These are phyloP conservation scores for Solanum appendiculatum DNA, from an alignment of 257 asterid genomes.

Conservation along the genomic window DNA sequence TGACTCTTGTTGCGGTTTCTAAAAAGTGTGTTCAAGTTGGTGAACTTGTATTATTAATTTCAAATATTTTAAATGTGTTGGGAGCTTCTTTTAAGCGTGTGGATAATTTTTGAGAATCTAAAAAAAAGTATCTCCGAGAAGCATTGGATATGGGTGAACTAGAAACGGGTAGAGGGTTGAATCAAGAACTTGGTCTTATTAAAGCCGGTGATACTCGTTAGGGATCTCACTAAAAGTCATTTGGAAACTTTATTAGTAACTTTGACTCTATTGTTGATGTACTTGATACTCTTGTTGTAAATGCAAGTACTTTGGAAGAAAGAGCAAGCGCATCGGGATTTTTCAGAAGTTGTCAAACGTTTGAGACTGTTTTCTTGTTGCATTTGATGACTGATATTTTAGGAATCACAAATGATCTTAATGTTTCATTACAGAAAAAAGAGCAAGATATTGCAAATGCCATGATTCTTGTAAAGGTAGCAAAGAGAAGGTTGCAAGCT, in stretches of 20 bases:
- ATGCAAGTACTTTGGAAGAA: not conserved
- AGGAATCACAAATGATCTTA: not conserved
- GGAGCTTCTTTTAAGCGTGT: not conserved
- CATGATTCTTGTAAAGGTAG: not conserved
- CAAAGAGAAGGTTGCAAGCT: not conserved
- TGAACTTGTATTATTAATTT: not conserved
- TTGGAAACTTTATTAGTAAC: not conserved
- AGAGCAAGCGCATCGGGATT: not conserved
- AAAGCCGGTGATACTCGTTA: not conserved
- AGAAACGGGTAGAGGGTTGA: not conserved
- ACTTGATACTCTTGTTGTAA: not conserved
- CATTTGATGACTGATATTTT: not conserved
- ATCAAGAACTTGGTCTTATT: not conserved
- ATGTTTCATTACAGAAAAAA: not conserved
- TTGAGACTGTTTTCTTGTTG: not conserved
- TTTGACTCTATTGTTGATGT: not conserved
- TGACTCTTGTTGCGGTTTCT: not conserved
- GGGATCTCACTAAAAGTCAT: not conserved
- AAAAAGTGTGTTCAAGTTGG: not conserved
- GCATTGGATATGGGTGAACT: not conserved
- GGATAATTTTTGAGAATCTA: not conserved
- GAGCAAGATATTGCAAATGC: not conserved
- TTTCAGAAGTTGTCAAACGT: not conserved
- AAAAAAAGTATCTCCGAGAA: not conserved
- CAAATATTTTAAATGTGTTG: not conserved